A percentile compares a stretch with the other conserved stretches of the same genome.
Evolutionary conservation across 305 asterid genomes (phyloP).

Genomic region (Stenogyne calaminthoides): DNA sequence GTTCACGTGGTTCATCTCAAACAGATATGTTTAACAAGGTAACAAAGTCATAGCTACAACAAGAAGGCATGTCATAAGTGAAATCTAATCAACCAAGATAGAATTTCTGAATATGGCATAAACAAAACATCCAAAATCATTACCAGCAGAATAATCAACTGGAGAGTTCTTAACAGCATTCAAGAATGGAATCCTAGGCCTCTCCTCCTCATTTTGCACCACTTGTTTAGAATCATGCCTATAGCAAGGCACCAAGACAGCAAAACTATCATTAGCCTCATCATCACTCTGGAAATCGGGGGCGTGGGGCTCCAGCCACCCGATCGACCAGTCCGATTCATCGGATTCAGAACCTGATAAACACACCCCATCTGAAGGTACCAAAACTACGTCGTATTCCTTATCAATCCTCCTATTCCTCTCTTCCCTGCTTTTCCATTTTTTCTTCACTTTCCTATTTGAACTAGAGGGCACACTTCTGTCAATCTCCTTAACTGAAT

Average conservation of each 20-base stretch:
- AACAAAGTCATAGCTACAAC: not conserved
- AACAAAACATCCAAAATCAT: not conserved
- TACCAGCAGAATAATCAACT: conserved; percentile 61
- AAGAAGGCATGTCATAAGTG: not conserved
- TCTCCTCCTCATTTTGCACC: conserved; percentile 35
- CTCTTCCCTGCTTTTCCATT: conserved; percentile 89
- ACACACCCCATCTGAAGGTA: conserved; percentile 85
- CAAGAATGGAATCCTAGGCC: conserved; percentile 45
- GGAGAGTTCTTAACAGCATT: conserved; percentile 59
- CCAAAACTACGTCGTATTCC: conserved; percentile 81
- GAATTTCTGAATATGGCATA: not conserved
- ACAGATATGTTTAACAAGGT: not conserved
- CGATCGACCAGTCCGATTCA: conserved; percentile 96
- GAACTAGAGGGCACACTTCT: conserved; percentile 54
- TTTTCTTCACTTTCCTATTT: conserved; percentile 64
- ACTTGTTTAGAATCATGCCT: conserved; percentile 55
- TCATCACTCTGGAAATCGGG: conserved; percentile 81
- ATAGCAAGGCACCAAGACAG: conserved; percentile 94
- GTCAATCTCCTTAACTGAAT: conserved; percentile 52
- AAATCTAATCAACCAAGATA: not conserved
- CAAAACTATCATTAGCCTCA: conserved; percentile 74
- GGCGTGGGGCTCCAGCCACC: conserved; percentile 97
- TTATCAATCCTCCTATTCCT: conserved; percentile 66
- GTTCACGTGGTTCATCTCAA: no score
- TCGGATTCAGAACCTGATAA: conserved; percentile 93